Evolutionary conservation across 306 rosid species (phyloP).

Genomic region (Delonix regia): DNA sequence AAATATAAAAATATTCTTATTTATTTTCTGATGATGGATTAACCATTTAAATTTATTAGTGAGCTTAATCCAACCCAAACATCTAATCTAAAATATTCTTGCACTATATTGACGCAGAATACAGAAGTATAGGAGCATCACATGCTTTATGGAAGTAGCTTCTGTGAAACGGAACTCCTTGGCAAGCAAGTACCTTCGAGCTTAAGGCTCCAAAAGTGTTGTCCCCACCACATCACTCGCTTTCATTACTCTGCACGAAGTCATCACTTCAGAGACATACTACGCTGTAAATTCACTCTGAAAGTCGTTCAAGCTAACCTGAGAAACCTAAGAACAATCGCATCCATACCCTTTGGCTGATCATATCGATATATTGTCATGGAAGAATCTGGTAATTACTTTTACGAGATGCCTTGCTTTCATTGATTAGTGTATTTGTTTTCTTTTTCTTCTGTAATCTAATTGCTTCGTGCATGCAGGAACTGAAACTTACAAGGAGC

Average conservation of each 20-base stretch:
- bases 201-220: background rate
- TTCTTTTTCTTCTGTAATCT: background rate
- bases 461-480: conserved; percentile 35
- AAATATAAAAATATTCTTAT: no score
- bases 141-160: no score
- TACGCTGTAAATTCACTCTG: background rate
- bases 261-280: background rate
- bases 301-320: no score
- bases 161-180: background rate
- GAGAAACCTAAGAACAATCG: background rate
- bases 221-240: background rate
- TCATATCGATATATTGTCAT: background rate
- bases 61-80: no score
- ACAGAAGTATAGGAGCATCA: no score
- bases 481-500: conserved; percentile 40
- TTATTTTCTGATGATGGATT: no score
- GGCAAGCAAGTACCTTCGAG: conserved; percentile 7
- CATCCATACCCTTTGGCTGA: background rate
- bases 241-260: background rate
- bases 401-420: background rate
- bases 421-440: background rate
- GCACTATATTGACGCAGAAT: no score
- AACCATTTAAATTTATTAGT: no score
- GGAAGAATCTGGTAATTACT: conserved; percentile 19
- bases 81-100: no score